Base-by-base conservation (phyloP, 192 early-diverging fungal species). In the Borealophlyctis nickersoniae region DNA sequence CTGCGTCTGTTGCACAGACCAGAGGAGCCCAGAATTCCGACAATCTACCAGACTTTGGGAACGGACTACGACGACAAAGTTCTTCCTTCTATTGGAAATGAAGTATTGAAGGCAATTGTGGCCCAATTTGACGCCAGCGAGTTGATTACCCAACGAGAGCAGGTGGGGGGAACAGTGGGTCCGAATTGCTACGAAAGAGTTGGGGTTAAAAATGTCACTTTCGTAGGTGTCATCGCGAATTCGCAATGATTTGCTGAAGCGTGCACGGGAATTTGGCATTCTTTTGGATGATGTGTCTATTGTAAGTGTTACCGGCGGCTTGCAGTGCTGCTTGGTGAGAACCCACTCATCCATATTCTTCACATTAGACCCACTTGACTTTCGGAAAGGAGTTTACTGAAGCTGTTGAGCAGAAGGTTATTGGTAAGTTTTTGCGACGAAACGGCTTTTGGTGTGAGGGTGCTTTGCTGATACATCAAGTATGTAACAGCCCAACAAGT, bases 321-420 rank as follows among this genome's bases (percentile, higher is more conserved):
- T n/a, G n/a, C n/a, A n/a, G n/a, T n/a, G n/a, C n/a, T n/a, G n/a
- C n/a, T n/a, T n/a, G n/a, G n/a, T n/a, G n/a, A n/a, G n/a, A n/a
- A n/a, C n/a, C n/a, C n/a, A n/a, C n/a, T n/a, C n/a, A n/a, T n/a
- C n/a, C n/a, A n/a, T n/a, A n/a, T n/a, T n/a, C n/a, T n/a, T n/a
- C n/a, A n/a, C n/a, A n/a, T 29, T 77, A 91, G 89, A 99, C 96
- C 4, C 94, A 97, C 74, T 88, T 99, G 85, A 96, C 92, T 7
- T 99, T 99, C 76, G 93, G 96, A 78, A 93, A 90, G 62, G 96
- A 99, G 69, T 99, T 99, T 69, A 99, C 96, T 57, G 89, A 93
- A 59, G 96, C 96, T 49, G 96, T 99, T 60, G 96, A 97, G 77
- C 90, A 94, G 72, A 96, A 97, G 83, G 92, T 95, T 72, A 96